Evolutionary conservation across 495 filamentous ascomycete species (phyloP).

Genomic region (Aspergillus indologenus): DNA sequence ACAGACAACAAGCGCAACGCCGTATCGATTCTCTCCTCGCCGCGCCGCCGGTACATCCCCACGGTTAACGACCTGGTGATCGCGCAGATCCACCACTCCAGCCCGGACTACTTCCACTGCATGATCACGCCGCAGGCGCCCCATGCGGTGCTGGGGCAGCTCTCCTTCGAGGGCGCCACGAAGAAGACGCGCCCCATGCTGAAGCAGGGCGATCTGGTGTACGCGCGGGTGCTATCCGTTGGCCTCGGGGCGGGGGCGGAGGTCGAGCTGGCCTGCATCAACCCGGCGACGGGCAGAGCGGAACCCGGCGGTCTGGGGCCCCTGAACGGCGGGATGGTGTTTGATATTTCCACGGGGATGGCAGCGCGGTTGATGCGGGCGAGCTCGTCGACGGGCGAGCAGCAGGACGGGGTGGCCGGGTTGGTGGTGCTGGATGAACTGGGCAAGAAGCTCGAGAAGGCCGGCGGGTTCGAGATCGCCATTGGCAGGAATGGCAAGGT

Average conservation of each 20-base stretch:
- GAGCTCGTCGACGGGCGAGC: constrained; percentile 54
- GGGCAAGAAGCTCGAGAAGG: constrained; percentile 65
- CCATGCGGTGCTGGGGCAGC: constrained; percentile 73
- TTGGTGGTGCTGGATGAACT: constrained; percentile 77
- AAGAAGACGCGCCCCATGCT: constrained; percentile 88
- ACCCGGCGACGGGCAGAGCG: constrained; percentile 78
- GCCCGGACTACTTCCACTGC: constrained; percentile 73
- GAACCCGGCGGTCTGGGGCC: constrained; percentile 87
- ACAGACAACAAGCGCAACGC: constrained; percentile 71
- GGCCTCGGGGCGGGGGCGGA: constrained; percentile 76
- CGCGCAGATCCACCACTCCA: constrained; percentile 73
- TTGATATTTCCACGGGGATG: constrained; percentile 74
- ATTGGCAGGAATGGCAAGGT: constrained; percentile 92
- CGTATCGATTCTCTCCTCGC: constrained; percentile 35
- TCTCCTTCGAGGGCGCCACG: constrained; percentile 86
- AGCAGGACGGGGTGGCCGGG: constrained; percentile 58
- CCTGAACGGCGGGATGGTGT: constrained; percentile 82
- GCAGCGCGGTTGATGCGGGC: constrained; percentile 64
- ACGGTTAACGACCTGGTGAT: constrained; percentile 76
- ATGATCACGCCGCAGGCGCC: constrained; percentile 66
- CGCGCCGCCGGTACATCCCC: constrained; percentile 70
- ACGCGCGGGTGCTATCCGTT: constrained; percentile 70
- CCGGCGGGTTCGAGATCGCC: constrained; percentile 80
- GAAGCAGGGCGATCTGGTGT: constrained; percentile 70
- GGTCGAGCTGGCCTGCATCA: constrained; percentile 85